Conservation (phyloP, 1,284 basidiomycete species). For the Ceratobasidium papillatum region DNA sequence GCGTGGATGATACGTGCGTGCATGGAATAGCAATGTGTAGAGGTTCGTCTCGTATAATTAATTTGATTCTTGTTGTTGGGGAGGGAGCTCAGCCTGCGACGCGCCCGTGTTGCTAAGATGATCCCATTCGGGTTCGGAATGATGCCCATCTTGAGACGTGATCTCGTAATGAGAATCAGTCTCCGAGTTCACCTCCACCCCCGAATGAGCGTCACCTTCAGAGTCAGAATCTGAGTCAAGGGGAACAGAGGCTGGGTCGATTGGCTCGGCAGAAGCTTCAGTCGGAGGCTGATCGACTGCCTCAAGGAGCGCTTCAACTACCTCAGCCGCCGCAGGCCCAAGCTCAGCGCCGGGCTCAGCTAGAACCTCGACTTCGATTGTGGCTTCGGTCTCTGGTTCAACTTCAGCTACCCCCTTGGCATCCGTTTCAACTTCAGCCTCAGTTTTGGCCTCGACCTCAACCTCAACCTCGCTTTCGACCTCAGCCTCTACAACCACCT, state of each 20-base stretch:
- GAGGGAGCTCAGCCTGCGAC: conserved; percentile 57
- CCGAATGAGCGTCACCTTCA: conserved; percentile 12
- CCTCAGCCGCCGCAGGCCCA: not conserved
- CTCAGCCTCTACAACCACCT: conserved; percentile 8
- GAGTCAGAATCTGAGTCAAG: not conserved
- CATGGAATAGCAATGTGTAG: conserved; percentile 6
- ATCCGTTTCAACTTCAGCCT: conserved; percentile 22
- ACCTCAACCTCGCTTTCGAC: conserved; percentile 29
- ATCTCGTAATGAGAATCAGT: conserved; percentile 50
- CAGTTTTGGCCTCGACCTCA: conserved; percentile 30
- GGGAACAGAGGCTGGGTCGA: conserved; percentile 13
- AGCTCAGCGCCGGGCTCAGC: not conserved
- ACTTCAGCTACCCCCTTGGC: conserved; percentile 23
- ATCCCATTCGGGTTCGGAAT: conserved; percentile 87
- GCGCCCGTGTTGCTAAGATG: conserved; percentile 75
- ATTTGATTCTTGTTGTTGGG: conserved; percentile 18
- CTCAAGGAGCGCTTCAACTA: not conserved
- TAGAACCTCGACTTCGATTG: not conserved
- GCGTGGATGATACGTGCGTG: conserved; percentile 31
- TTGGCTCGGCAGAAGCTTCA: not conserved
- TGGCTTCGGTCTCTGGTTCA: conserved; percentile 2
- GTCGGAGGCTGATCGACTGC: not conserved
- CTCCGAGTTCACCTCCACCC: conserved; percentile 7
- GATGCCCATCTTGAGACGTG: conserved; percentile 67
- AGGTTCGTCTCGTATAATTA: not conserved